Conservation (phyloP, 371 early-diverging fungal genomes). For the Parasitella parasitica region DNA sequence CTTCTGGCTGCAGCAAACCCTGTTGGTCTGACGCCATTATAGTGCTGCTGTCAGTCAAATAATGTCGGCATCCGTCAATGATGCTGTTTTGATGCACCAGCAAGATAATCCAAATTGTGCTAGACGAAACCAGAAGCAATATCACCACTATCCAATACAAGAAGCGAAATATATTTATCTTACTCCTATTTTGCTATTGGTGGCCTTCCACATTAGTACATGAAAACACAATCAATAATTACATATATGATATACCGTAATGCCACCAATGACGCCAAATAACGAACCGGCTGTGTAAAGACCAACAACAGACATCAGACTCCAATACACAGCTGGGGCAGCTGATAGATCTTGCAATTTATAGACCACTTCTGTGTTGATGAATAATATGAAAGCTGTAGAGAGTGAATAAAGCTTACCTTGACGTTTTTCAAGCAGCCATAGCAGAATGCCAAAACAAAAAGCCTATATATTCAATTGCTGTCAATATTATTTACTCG, state of each 20-base stretch:
- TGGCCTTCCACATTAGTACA: not conserved
- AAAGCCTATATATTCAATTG: conserved; percentile 1
- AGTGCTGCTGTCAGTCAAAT: not conserved
- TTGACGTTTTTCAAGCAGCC: not conserved
- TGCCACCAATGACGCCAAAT: conserved; percentile 22
- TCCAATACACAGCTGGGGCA: conserved; percentile 19
- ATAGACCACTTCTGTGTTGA: not conserved
- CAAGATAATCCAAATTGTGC: conserved; percentile 9
- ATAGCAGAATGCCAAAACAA: conserved; percentile 8
- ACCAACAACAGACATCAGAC: conserved; percentile 16
- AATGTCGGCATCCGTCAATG: conserved; percentile 7
- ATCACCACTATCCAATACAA: conserved; percentile 18
- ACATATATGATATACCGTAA: conserved; percentile 7
- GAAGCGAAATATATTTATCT: conserved; percentile 16
- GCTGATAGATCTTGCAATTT: conserved; percentile 10
- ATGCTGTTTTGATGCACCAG: conserved; percentile 10
- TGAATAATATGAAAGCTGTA: not conserved
- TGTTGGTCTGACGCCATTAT: not conserved
- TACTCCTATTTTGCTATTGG: conserved; percentile 19
- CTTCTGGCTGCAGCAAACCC: conserved; percentile 4
- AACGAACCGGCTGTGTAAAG: conserved; percentile 18
- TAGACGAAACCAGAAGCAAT: conserved; percentile 4
- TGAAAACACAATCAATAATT: not conserved
- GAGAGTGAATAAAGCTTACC: not conserved
- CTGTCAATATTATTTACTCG: not conserved